Base-by-base conservation (phyloP, 202 grass and related monocot species). In the Carex sylvatica region DNA sequence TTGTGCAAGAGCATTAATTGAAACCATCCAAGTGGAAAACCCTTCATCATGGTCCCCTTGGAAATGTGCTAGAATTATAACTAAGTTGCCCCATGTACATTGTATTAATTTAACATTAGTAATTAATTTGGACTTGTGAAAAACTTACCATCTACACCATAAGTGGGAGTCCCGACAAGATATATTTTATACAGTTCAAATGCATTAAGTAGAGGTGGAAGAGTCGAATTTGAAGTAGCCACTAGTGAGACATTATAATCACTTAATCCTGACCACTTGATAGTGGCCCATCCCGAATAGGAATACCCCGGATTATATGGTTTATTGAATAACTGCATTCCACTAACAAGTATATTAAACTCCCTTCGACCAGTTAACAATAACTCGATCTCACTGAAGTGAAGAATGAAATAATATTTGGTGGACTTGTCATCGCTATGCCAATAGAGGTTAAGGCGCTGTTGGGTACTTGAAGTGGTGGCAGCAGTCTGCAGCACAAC, bases 161-260 rank as follows among this genome's bases (percentile, higher is more conserved):
- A 59, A 20, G 86, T 84, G 8, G 16, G 38, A 23, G 42, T 0
- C 16, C 11, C 28, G 13, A 60, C 1, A 16, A 15, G 64, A 78
- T 18, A 38, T 38, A 38, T 6, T 22, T 72, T 59, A 53, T 80
- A 84, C 16, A 81, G 12, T 65, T 88, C 86, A 33, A 30, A 35
- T 46, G 88, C 90, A 81, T 90, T 94, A 30, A 92, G 77, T 62
- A 90, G 78, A 15, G 90, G 90, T 0, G 86, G 86, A 16, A 81
- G 9, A 26, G 16, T 74, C n/a, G 81, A 84, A 15, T 40, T 6
- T 64, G 46, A 56, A 15, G 86, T 56, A 18, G 64, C 28, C 30
- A 4, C 5, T 1, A 88, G 3, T 14, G 65, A 20, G 16, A 80
- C 31, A 22, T 2, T 71, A 79, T 84, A 84, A 51, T 47, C 10